Evolutionary conservation across 169 alveolate species (phyloP), one percentile per base, ranked within the genome.

Genomic region (Eimeria acervulina): DNA sequence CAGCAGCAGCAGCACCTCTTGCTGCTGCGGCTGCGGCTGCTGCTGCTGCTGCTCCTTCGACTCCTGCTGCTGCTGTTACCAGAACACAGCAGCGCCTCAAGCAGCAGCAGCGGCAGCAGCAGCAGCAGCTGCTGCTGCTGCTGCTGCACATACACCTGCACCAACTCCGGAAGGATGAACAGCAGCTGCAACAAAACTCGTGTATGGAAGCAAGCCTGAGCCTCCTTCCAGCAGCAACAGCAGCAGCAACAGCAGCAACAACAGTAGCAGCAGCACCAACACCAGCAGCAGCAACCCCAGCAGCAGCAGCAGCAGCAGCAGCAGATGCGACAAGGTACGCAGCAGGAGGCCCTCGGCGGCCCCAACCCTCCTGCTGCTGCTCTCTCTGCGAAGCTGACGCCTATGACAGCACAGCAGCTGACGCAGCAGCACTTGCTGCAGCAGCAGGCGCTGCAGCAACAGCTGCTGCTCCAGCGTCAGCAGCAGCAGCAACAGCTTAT

Each of bases 401-500:
- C 89, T 6, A 78, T 78, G 89, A 78, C 15, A 38, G 89, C 89
- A 5, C 89, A 78, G 89, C 89, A 78, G 36, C 44, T 78, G 63
- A 78, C 89, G 55, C 89, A 78, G 89, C 89, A 78, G 89, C 89
- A 78, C 38, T 31, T 78, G 89, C 89, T 78, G 89, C 89, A 40
- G 89, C 89, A 78, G 89, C 89, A 78, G 63, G 66, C 59, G 89
- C 89, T 78, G 89, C 89, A 78, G 89, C 89, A 78, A 31, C 89
- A 78, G 55, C 55, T 47, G 55, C 55, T 47, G 55, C 55, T 47
- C 5, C 55, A 47, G 55, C 5, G 55, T 7, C 55, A 47, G 55
- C 55, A 47, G 55, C 55, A 47, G 55, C 55, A 47, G 55, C 55
- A 47, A 12, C 55, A 47, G 55, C 55, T 47, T 47, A 47, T 47